Base-by-base conservation (phyloP, 1,139 yeast genomes). In the Debaryomyces psychrophilus region DNA sequence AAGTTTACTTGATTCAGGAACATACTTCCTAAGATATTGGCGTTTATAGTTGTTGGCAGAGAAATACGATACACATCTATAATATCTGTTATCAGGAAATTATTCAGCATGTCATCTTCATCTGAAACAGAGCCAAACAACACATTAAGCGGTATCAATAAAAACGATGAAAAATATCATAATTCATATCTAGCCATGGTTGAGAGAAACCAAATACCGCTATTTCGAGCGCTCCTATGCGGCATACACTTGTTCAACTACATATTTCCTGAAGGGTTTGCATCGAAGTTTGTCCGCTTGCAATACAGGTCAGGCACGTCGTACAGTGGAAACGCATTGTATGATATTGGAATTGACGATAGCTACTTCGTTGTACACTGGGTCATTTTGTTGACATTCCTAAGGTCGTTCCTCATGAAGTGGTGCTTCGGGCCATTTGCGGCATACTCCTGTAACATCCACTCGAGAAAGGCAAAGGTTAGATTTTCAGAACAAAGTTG, bases 401-500 rank as follows among this genome's bases (percentile, higher is more conserved):
- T 84, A 37, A 72, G 96, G 52, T 77, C 88, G 2, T 64, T 77
- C 25, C 58, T 81, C 37, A 85, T 88, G 83, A 76, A 78, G 46
- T 79, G 72, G 57, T 54, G 79, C 8, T 76, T 86, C 47, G 73
- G 69, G 43, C 92, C 92, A 14, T 58, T 83, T 49, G 90, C 90
- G 2, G 52, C 60, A 12, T 47, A 60, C n/a, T 51, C 60, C 36
- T 67, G 73, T 46, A 71, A 79, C 14, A 82, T 87, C 47, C 65
- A 65, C 37, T 70, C 78, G 1, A 62, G 61, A 12, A 83, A 81
- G 58, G 79, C 84, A 2, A 69, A 73, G 38, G 79, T 79, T 44
- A 76, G 97, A 51, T 90, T 87, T 59, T 86, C 90, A 45, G 97
- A 90, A 67, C 97, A 90, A 69, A 83, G 90, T 48, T 90, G 97